Evolutionary conservation across 148 eudicot species (phyloP).

Genomic region (Euryodendron excelsum): DNA sequence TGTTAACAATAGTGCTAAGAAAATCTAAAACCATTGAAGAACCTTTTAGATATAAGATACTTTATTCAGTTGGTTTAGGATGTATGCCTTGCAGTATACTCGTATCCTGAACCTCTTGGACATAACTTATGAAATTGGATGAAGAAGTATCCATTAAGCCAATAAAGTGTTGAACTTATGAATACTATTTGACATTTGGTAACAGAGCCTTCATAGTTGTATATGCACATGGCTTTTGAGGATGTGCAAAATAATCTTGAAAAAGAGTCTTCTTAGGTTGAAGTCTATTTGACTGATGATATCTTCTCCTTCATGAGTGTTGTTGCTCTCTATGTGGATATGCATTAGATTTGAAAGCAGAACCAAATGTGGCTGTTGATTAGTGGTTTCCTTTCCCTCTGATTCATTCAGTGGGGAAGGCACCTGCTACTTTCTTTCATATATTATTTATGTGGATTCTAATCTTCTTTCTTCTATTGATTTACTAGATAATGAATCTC

Average conservation of each 20-base stretch:
- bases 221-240: background rate
- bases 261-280: background rate
- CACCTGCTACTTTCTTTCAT: slow-evolving; percentile 16
- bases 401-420: slow-evolving; percentile 39
- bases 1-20: too few species aligned
- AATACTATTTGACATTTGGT: background rate
- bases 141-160: background rate
- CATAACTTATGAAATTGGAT: background rate
- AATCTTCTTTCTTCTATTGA: background rate
- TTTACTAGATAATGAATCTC: slow-evolving; percentile 42
- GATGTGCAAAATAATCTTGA: background rate
- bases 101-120: background rate
- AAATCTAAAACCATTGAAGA: background rate
- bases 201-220: background rate
- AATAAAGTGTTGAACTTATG: background rate
- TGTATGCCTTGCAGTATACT: background rate
- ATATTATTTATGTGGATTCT: slow-evolving; percentile 17
- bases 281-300: background rate
- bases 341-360: background rate
- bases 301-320: background rate
- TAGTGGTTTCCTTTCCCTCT: too few species aligned
- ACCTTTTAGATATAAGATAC: background rate
- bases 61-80: background rate
- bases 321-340: background rate
- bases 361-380: background rate